phyloP scores from a whole-genome alignment of 2,329 filamentous ascomycete genomes.

The Fusarium sterilihyphosum region DNA sequence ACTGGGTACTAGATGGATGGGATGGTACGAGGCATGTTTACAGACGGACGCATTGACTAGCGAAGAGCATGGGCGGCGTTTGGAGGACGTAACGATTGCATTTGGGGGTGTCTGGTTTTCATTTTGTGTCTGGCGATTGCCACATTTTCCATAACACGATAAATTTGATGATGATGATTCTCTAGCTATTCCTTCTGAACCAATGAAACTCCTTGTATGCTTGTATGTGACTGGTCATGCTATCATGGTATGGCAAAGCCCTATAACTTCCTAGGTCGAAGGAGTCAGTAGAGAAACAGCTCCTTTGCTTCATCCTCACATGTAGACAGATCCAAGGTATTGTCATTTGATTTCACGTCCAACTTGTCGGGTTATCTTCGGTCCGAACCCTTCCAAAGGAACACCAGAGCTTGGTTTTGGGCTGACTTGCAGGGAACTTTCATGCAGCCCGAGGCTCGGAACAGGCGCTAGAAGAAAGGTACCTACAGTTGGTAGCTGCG shows the following conservation, averaged over 20 bases:
- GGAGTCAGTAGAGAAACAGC: neutral
- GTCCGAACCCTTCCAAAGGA: neutral
- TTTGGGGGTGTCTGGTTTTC: constrained; percentile 40
- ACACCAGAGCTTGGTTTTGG: neutral
- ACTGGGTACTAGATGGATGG: constrained; percentile 42
- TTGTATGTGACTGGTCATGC: neutral
- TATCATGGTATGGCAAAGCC: neutral
- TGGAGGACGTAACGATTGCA: constrained; percentile 47
- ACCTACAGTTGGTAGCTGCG: neutral
- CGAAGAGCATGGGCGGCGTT: constrained; percentile 52
- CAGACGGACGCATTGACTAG: constrained; percentile 49
- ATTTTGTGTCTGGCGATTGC: constrained; percentile 30
- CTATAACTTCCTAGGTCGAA: neutral
- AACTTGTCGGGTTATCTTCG: constrained; percentile 35
- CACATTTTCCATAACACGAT: constrained; percentile 33
- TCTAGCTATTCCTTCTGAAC: neutral
- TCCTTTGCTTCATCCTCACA: neutral
- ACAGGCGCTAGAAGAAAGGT: constrained; percentile 3
- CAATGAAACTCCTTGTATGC: neutral
- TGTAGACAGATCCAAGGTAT: neutral
- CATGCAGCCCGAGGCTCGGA: constrained; percentile 9
- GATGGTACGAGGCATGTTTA: constrained; percentile 46
- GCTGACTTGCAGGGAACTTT: constrained; percentile 18
- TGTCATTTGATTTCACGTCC: neutral
- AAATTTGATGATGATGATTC: constrained; percentile 15